phyloP scores from a whole-genome alignment of 179 eudicot genomes.

The Beta lomatogona region DNA sequence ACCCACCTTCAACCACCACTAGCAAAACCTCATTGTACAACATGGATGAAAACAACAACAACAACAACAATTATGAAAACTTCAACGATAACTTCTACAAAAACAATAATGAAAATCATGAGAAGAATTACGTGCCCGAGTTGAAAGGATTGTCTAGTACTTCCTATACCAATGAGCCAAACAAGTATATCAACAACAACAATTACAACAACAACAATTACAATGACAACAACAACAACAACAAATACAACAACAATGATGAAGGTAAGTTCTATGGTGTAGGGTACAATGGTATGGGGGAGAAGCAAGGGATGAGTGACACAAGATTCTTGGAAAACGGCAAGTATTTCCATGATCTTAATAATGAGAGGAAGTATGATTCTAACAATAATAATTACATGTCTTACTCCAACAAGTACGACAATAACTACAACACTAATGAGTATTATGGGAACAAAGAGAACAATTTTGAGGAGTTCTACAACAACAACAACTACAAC shows the following conservation, averaged over 20 bases:
- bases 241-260: not conserved
- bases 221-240: constrained; percentile 15
- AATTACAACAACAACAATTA: constrained; percentile 22
- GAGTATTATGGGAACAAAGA: not conserved
- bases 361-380: constrained; percentile 24
- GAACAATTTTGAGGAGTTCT: not conserved
- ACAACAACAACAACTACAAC: constrained; percentile 20
- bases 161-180: not conserved
- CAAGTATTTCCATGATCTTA: constrained; percentile 37
- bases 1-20: constrained; percentile 47
- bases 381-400: constrained; percentile 2
- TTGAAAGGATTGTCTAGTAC: constrained; percentile 22
- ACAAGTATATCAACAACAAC: constrained; percentile 3
- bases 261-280: constrained; percentile 18
- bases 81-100: constrained; percentile 12
- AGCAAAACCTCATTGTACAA: constrained; percentile 19
- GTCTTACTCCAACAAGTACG: constrained; percentile 16
- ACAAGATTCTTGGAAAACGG: constrained; percentile 46
- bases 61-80: constrained; percentile 20
- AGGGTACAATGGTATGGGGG: constrained; percentile 30
- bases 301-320: constrained; percentile 59
- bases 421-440: constrained; percentile 16
- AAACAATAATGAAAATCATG: constrained; percentile 11
- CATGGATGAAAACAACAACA: constrained; percentile 25
- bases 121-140: constrained; percentile 25